phyloP scores from a whole-genome alignment of 768 basidiomycete species.

The Austroboletus eburneus region DNA sequence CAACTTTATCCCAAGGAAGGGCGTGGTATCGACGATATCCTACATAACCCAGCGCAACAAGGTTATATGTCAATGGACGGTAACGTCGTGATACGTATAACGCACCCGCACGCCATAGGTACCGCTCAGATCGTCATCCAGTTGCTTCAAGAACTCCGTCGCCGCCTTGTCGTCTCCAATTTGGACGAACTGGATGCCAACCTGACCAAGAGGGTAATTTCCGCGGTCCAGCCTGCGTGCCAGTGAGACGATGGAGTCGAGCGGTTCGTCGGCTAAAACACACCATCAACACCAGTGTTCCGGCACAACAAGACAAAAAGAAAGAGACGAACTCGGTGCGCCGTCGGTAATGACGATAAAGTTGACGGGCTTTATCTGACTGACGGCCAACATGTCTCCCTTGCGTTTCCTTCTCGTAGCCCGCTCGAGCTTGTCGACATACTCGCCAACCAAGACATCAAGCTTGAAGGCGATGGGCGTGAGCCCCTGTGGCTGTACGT shows the following conservation, averaged over 20 bases:
- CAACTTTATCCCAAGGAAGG: constrained; percentile 42
- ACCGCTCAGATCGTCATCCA: constrained; percentile 54
- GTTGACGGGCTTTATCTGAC: constrained; percentile 51
- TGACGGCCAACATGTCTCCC: constrained; percentile 21
- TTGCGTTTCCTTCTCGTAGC: constrained; percentile 25
- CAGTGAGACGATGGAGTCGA: constrained; percentile 42
- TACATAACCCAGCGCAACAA: constrained; percentile 13
- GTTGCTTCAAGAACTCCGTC: constrained; percentile 41
- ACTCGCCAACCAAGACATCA: constrained; percentile 37
- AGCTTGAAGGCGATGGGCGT: constrained; percentile 45
- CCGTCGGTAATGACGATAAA: constrained; percentile 63
- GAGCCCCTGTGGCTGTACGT: constrained; percentile 39
- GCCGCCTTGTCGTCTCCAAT: constrained; percentile 48
- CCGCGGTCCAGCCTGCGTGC: constrained; percentile 50
- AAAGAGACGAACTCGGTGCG: constrained; percentile 43
- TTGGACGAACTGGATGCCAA: constrained; percentile 72
- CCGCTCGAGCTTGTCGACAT: constrained; percentile 32
- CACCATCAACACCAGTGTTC: background rate
- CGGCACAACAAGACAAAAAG: background rate
- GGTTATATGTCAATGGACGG: background rate
- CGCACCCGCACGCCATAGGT: constrained; percentile 44
- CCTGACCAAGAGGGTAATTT: constrained; percentile 50
- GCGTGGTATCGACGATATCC: constrained; percentile 73
- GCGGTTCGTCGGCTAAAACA: constrained; percentile 47
- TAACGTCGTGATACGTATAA: background rate